Evolutionary conservation across 1,284 basidiomycete species (phyloP).

Genomic region (Inonotus obliquus): DNA sequence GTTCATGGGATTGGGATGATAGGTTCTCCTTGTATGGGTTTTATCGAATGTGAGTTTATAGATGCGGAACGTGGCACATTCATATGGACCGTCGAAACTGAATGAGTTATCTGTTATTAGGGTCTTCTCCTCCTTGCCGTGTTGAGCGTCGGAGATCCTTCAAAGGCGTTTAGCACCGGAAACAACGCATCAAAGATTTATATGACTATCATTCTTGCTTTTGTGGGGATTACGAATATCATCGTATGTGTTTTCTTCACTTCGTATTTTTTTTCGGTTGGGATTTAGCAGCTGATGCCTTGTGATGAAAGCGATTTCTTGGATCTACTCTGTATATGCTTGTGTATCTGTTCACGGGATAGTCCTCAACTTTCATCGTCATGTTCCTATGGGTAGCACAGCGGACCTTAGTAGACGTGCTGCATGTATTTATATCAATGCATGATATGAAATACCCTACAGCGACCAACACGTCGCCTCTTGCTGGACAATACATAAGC

Average conservation of each 20-base stretch:
- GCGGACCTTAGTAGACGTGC: neutral
- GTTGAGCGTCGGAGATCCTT: constrained; percentile 59
- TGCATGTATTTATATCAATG: neutral
- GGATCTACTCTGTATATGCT: constrained; percentile 64
- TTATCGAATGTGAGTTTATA: constrained; percentile 65
- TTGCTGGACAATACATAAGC: too few species aligned
- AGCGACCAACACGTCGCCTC: too few species aligned
- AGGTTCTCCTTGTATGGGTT: constrained; percentile 81
- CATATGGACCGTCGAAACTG: neutral
- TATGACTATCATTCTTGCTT: constrained; percentile 73
- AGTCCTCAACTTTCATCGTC: neutral
- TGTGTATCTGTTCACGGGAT: constrained; percentile 14
- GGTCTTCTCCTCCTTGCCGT: constrained; percentile 73
- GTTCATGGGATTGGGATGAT: too few species aligned
- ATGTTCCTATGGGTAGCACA: neutral
- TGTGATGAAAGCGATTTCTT: constrained; percentile 42
- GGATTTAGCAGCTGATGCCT: constrained; percentile 3
- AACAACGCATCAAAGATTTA: constrained; percentile 62
- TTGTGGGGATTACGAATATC: constrained; percentile 71
- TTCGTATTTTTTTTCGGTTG: constrained; percentile 30
- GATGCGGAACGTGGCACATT: constrained; percentile 9
- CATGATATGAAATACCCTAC: neutral
- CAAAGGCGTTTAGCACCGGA: constrained; percentile 57
- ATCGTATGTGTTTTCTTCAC: constrained; percentile 52
- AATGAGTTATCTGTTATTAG: constrained; percentile 35